Conservation (phyloP, 257 asterid genomes). For the Vinca minor region DNA sequence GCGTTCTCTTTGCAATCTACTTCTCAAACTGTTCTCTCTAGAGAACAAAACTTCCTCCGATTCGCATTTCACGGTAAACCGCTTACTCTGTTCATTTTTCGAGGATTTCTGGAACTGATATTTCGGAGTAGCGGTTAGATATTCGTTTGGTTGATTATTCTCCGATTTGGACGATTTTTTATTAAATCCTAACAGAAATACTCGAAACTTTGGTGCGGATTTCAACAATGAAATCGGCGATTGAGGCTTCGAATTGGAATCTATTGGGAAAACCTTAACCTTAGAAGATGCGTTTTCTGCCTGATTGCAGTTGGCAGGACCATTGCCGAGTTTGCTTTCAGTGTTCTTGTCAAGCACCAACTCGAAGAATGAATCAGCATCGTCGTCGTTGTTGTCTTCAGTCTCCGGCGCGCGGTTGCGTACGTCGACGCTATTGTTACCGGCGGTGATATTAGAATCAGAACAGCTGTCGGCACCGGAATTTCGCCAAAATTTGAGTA, state of each 20-base stretch:
- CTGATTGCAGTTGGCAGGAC: too few species aligned
- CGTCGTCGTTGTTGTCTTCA: constrained; percentile 37
- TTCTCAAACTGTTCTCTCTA: constrained; percentile 44
- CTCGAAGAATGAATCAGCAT: constrained; percentile 68
- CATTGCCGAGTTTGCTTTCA: constrained; percentile 3
- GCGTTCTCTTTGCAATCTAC: constrained; percentile 34
- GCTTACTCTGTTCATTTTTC: constrained; percentile 24
- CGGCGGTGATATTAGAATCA: constrained; percentile 24
- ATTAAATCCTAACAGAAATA: constrained; percentile 43
- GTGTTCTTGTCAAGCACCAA: constrained; percentile 29
- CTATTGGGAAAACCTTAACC: constrained; percentile 17
- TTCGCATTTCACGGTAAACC: constrained; percentile 28
- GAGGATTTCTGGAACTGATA: constrained; percentile 18
- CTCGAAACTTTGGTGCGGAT: constrained; percentile 52
- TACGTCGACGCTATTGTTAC: constrained; percentile 12
- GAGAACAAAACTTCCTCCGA: constrained; percentile 26
- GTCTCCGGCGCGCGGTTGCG: constrained; percentile 23
- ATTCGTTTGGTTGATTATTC: too few species aligned
- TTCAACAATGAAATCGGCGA: constrained; percentile 48
- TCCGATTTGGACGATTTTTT: constrained; percentile 24
- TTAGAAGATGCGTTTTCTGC: constrained; percentile 4
- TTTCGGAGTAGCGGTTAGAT: constrained; percentile 9
- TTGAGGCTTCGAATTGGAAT: constrained; percentile 24
- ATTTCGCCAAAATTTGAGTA: constrained; percentile 56
- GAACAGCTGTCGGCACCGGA: constrained; percentile 28